Base-by-base conservation (phyloP, 306 rosid genomes). In the Cicer cuneatum region DNA sequence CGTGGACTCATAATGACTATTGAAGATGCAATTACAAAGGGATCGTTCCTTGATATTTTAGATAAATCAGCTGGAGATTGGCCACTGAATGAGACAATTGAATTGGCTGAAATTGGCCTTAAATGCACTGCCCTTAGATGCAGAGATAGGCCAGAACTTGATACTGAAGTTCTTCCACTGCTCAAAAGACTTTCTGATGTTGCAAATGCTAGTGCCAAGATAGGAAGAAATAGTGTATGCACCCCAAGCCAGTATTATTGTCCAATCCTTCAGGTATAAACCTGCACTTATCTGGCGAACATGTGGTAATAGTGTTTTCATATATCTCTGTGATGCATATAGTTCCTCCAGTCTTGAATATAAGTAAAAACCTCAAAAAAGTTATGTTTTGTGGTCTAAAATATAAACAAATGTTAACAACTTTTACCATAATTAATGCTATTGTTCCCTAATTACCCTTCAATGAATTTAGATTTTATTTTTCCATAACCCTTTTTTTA, bases 81-180 rank as follows among this genome's bases (percentile, higher is more conserved):
- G 98, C 98, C 98, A 48, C 80, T 87, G 13, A 69, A 75, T 63
- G 94, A 94, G 81, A 77, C 98, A 29, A 71, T 83, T 61, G 95
- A 90, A 71, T 80, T 94, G 74, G 93, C 90, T 63, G 84, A 63
- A 70, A 48, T 91, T 24, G 98, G 87, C 7, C 81, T 94, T 39
- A 80, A 67, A 77, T 94, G 98, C 80, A 76, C 85, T 1, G 85
- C 89, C 43, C 96, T 91, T 66, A 84, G 95, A 81, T 94, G 98
- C 88, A 86, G 97, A 75, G 98, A 94, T 77, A 91, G 98, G 83
- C 97, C 98, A 21, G 96, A 94, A 73, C 96, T 94, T 71, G 96
- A 89, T 41, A 78, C 90, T 68, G 96, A 91, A 88, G 89, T 94
- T 85, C 82, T 94, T 73, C 98, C 98, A 1, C 76, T 87, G 21